Conservation (phyloP, 2,329 filamentous ascomycete genomes). For the Fusarium odoratissimum region DNA sequence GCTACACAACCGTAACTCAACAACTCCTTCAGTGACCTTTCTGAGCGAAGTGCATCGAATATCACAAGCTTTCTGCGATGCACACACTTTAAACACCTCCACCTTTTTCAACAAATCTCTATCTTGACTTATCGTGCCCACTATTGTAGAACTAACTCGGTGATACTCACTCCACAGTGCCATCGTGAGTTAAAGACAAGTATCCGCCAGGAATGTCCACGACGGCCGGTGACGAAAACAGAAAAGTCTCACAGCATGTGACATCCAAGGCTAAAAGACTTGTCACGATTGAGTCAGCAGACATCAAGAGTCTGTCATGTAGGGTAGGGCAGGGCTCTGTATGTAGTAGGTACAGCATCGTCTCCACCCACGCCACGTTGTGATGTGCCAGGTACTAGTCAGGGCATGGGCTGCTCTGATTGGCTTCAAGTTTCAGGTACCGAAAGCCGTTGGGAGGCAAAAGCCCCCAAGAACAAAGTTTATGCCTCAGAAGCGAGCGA, state of each 20-base stretch:
- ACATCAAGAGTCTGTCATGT: slow-evolving; percentile 10
- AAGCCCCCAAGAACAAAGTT: slow-evolving; percentile 16
- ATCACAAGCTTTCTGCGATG: slow-evolving; percentile 6
- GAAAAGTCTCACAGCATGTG: background rate
- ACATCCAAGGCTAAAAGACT: background rate
- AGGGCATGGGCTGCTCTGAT: slow-evolving; percentile 25
- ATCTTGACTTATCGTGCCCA: background rate
- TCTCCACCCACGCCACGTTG: slow-evolving; percentile 37
- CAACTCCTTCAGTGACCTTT: background rate
- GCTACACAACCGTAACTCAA: background rate
- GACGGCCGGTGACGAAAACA: slow-evolving; percentile 3
- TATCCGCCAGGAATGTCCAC: background rate
- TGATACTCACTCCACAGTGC: slow-evolving; percentile 6
- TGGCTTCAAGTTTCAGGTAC: slow-evolving; percentile 16
- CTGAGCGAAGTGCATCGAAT: background rate
- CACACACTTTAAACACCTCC: slow-evolving; percentile 31
- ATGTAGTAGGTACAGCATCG: background rate
- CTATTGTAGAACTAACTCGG: background rate
- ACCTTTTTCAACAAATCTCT: slow-evolving; percentile 4
- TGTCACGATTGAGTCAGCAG: slow-evolving; percentile 13
- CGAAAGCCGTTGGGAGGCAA: slow-evolving; percentile 26
- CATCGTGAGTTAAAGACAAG: background rate
- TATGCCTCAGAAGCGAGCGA: slow-evolving; percentile 18
- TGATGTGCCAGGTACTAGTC: slow-evolving; percentile 40
- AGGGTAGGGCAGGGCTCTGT: slow-evolving; percentile 25